Evolutionary conservation across 2,329 filamentous ascomycete species (phyloP).

Genomic region (Zymoseptoria crescenta): DNA sequence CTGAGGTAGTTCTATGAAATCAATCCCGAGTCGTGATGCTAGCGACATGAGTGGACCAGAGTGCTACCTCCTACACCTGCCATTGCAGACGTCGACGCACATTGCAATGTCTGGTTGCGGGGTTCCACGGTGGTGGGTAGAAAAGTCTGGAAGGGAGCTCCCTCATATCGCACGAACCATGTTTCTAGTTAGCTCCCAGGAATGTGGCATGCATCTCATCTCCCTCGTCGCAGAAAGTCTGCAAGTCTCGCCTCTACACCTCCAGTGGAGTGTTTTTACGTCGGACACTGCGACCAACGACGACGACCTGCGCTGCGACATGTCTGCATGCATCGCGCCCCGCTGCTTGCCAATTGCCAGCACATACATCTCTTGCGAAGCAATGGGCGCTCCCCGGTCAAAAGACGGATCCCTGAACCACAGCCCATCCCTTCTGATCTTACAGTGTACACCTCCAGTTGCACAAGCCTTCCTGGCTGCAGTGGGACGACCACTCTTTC

Average conservation of each 20-base stretch:
- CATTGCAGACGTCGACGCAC: too few relatives aligned
- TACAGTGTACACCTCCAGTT: conserved; percentile 15
- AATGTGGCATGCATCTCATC: neutral
- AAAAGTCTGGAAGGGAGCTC: too few relatives aligned
- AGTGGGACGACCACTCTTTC: conserved; percentile 16
- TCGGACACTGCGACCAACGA: neutral
- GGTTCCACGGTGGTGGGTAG: too few relatives aligned
- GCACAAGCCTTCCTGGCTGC: conserved; percentile 17
- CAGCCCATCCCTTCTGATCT: conserved; percentile 15
- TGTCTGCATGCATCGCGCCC: neutral
- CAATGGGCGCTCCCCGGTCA: neutral
- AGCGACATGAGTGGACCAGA: too few relatives aligned
- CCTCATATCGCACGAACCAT: neutral
- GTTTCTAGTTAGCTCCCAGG: neutral
- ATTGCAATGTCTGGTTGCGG: too few relatives aligned
- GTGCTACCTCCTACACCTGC: too few relatives aligned
- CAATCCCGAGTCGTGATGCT: too few relatives aligned
- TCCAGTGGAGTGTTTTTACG: neutral
- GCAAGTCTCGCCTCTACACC: neutral
- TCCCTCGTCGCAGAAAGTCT: neutral
- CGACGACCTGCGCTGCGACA: neutral
- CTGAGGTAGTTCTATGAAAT: too few relatives aligned
- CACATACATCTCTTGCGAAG: too few relatives aligned
- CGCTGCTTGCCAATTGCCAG: neutral
- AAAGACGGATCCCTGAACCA: conserved; percentile 15